Conservation (phyloP, 1,284 basidiomycete species). For the Cystobasidiaceae sp. region DNA sequence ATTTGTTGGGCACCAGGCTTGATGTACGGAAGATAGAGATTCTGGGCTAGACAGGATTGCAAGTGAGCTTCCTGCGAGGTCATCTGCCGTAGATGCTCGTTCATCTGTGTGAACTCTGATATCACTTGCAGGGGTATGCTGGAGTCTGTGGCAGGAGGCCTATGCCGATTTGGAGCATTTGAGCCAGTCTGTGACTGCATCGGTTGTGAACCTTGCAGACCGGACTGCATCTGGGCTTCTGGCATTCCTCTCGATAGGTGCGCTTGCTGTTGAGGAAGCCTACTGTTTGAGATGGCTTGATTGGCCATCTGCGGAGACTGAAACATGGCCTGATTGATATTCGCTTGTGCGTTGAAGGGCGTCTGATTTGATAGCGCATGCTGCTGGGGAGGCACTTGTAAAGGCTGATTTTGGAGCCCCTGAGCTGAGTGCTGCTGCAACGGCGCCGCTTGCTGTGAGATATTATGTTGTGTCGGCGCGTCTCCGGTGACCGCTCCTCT, state of each 20-base stretch:
- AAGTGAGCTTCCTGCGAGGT: constrained; percentile 18
- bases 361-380: no score
- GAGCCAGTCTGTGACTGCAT: neutral
- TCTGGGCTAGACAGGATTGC: constrained; percentile 6
- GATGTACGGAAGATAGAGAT: constrained; percentile 10
- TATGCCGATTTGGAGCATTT: neutral
- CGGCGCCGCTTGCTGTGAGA: neutral
- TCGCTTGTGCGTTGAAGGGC: neutral
- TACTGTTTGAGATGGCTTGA: neutral
- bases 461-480: neutral
- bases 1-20: neutral
- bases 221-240: constrained; percentile 2
- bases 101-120: constrained; percentile 24
- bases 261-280: constrained; percentile 10
- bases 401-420: no score
- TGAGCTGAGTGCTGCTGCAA: neutral
- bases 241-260: no score
- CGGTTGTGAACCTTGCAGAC: neutral
- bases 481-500: constrained; percentile 15
- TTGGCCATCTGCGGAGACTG: constrained; percentile 5
- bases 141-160: neutral
- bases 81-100: constrained; percentile 15
- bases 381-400: no score
- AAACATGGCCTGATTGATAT: neutral
- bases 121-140: constrained; percentile 4